These are phyloP conservation scores for Melaleuca quinquenervia DNA, from an alignment of 345 rosid genomes.

Conservation along the genomic window DNA sequence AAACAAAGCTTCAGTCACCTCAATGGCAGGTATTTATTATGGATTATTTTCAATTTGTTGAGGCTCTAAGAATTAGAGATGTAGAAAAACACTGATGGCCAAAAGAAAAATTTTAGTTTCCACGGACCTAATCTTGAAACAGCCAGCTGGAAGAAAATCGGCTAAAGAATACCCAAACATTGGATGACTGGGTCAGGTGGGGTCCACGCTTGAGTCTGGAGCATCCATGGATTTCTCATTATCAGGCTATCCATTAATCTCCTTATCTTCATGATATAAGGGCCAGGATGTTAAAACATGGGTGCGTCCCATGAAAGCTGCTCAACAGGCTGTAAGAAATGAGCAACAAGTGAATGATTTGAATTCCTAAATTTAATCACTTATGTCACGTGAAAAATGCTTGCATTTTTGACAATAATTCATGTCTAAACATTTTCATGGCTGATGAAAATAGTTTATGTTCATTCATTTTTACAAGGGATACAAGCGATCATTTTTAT, in stretches of 20 bases:
- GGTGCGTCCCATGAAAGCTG: not conserved
- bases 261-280: not conserved
- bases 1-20: constrained; percentile 76
- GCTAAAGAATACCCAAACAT: not conserved
- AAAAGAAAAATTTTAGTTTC: not conserved
- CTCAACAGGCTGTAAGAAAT: not conserved
- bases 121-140: not conserved
- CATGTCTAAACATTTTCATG: no score
- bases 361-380: no score
- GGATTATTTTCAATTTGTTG: not conserved
- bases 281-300: not conserved
- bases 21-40: constrained; percentile 65
- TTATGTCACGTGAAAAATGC: no score
- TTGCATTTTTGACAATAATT: no score
- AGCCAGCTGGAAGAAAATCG: not conserved
- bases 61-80: not conserved
- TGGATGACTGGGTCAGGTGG: rapidly evolving
- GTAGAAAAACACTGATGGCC: not conserved
- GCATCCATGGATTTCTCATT: not conserved
- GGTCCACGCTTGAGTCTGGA: not conserved
- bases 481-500: no score
- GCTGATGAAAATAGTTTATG: no score
- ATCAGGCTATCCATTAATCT: not conserved
- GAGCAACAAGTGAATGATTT: not conserved
- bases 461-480: no score